Evolutionary conservation across 2,329 filamentous ascomycete genomes (phyloP).

Genomic region (Cercospora sp.): DNA sequence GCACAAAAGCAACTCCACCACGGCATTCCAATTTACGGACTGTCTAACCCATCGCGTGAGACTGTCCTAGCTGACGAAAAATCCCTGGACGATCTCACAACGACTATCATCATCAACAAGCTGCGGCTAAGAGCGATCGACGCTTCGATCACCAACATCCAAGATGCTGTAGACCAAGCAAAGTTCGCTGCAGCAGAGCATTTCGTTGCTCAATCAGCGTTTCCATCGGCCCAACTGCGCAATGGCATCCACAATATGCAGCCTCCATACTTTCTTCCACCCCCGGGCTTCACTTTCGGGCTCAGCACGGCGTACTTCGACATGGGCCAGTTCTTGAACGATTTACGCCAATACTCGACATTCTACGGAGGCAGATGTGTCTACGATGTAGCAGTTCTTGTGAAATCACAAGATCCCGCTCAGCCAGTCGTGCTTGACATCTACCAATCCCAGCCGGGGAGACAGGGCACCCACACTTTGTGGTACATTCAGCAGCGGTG

Average conservation of each 20-base stretch:
- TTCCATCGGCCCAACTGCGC: neutral
- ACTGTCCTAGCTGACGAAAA: neutral
- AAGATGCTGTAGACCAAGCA: neutral
- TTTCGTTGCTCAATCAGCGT: neutral
- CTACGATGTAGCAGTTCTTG: neutral
- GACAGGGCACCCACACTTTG: neutral
- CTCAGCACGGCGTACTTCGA: neutral
- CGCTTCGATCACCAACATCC: neutral
- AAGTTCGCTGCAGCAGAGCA: neutral
- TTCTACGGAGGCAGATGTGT: neutral
- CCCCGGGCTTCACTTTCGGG: neutral
- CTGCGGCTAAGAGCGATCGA: neutral
- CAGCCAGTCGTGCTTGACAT: neutral
- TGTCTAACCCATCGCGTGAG: neutral
- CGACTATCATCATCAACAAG: neutral
- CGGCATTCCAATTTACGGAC: neutral
- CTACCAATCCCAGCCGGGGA: neutral
- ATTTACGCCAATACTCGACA: neutral
- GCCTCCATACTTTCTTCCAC: neutral
- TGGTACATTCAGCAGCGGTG: neutral
- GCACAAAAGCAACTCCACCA: neutral
- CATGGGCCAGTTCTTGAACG: neutral
- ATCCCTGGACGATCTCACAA: neutral
- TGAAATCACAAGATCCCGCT: neutral
- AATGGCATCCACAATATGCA: neutral